Percentiles rank a stretch among this genome's conserved stretches.
These are phyloP conservation scores for Pyropia haitanensis DNA, from an alignment of 23 red algal species.

Conservation along the genomic window DNA sequence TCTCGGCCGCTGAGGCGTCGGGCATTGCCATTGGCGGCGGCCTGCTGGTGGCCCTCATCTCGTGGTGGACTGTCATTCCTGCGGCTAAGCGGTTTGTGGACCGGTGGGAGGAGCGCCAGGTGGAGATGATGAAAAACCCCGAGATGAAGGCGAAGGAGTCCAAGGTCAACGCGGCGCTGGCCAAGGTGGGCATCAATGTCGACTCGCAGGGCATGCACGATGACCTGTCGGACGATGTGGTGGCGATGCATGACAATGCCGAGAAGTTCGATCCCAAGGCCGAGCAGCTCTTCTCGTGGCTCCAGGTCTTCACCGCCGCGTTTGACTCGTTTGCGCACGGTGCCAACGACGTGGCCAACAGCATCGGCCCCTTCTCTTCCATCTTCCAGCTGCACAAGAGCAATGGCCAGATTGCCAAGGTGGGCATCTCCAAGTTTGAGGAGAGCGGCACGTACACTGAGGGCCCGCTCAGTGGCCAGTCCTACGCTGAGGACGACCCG, in stretches of 20 bases:
- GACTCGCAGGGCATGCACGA: conserved; percentile 12
- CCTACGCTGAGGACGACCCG: conserved; percentile 7
- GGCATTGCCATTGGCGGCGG: conserved; percentile 51
- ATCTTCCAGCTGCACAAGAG: conserved; percentile 68
- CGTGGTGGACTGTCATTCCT: conserved; percentile 39
- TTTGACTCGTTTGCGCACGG: conserved; percentile 96
- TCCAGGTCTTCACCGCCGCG: conserved; percentile 85
- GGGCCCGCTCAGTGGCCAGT: background rate
- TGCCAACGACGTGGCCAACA: conserved; percentile 96
- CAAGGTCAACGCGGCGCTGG: conserved; percentile 25
- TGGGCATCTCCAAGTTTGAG: conserved; percentile 36
- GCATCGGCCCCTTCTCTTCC: conserved; percentile 77
- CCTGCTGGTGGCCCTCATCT: conserved; percentile 22
- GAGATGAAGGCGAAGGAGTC: conserved; percentile 6
- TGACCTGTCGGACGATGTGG: conserved; percentile 41
- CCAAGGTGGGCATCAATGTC: conserved; percentile 54
- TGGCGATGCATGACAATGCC: conserved; percentile 46
- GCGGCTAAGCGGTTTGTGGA: conserved; percentile 23
- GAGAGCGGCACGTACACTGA: conserved; percentile 1
- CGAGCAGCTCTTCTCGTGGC: conserved; percentile 85
- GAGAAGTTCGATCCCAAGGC: conserved; percentile 73
- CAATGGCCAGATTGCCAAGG: conserved; percentile 26
- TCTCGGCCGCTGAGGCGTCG: conserved; percentile 14
- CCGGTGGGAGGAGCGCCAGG: conserved; percentile 43
- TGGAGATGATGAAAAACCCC: conserved; percentile 35